These are phyloP conservation scores for Metarhizium brunneum DNA, from an alignment of 2,329 filamentous ascomycete species.

Conservation along the genomic window DNA sequence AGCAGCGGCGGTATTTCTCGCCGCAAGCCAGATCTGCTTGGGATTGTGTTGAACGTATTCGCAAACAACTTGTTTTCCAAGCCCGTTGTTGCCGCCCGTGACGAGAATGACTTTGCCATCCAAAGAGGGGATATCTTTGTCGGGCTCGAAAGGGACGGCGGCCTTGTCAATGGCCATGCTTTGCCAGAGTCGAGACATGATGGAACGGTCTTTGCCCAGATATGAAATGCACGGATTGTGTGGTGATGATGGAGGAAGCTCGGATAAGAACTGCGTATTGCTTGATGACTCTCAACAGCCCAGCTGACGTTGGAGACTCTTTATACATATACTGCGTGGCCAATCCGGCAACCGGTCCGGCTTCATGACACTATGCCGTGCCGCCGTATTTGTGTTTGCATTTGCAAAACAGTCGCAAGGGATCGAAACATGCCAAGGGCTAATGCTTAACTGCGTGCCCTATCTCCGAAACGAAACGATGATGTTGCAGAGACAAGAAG, in stretches of 20 bases:
- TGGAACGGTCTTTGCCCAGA: neutral
- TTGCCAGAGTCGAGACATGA: neutral
- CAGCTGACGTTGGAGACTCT: neutral
- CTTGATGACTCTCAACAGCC: too few relatives aligned
- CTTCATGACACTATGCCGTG: too few relatives aligned
- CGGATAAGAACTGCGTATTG: too few relatives aligned
- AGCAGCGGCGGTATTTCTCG: slow-evolving; percentile 26
- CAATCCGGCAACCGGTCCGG: neutral
- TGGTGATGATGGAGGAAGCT: neutral
- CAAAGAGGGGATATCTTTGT: slow-evolving; percentile 46
- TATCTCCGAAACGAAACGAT: neutral
- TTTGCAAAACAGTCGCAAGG: too few relatives aligned
- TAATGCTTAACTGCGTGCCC: too few relatives aligned
- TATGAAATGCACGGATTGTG: too few relatives aligned
- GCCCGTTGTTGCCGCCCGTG: slow-evolving; percentile 73
- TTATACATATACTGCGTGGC: neutral
- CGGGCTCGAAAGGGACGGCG: slow-evolving; percentile 8
- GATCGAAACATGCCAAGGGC: too few relatives aligned
- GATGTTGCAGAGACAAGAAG: neutral
- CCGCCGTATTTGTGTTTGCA: too few relatives aligned
- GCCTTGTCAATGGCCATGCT: slow-evolving; percentile 1
- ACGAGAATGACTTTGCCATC: slow-evolving; percentile 71
- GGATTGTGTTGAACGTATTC: slow-evolving; percentile 13
- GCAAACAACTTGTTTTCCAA: slow-evolving; percentile 48
- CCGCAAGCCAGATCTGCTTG: slow-evolving; percentile 15